Percentiles rank a stretch among this genome's conserved stretches.
These are phyloP conservation scores for Pachysandra terminalis DNA, from an alignment of 164 flowering plant genomes.

Conservation along the genomic window DNA sequence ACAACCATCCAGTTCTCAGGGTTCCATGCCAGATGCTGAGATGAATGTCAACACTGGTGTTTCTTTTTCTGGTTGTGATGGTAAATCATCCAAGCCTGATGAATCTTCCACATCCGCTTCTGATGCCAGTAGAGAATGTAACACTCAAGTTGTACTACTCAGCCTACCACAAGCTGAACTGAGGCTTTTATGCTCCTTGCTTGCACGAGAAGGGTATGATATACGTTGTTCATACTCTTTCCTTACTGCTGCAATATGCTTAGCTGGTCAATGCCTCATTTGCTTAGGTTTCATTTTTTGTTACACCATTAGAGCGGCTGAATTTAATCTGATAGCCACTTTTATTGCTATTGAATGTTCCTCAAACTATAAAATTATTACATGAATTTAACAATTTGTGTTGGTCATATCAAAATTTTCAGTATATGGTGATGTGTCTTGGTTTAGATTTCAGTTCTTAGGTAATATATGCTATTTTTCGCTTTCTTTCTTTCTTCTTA, in stretches of 20 bases:
- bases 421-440: too few species aligned
- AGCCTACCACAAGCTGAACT: slow-evolving; percentile 76
- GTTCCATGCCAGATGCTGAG: slow-evolving; percentile 34
- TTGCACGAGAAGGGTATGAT: slow-evolving; percentile 89
- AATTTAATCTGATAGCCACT: too few species aligned
- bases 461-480: too few species aligned
- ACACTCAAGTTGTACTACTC: slow-evolving; percentile 35
- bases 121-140: slow-evolving; percentile 35
- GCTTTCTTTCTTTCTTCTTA: too few species aligned
- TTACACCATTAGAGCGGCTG: too few species aligned
- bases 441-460: too few species aligned
- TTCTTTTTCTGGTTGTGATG: slow-evolving; percentile 33
- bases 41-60: slow-evolving; percentile 36
- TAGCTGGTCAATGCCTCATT: background rate
- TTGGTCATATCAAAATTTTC: too few species aligned
- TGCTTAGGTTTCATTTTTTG: too few species aligned
- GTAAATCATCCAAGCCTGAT: slow-evolving; percentile 27
- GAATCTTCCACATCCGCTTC: slow-evolving; percentile 38
- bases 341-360: too few species aligned
- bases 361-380: too few species aligned
- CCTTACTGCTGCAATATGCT: slow-evolving; percentile 1
- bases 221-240: background rate
- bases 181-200: slow-evolving; percentile 84
- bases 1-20: slow-evolving; percentile 48
- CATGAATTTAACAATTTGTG: too few species aligned